A percentile compares a stretch with the other conserved stretches of the same genome.
Evolutionary conservation across 495 filamentous ascomycete species (phyloP).

Genomic region (Hyphodiscus hymeniophilus): DNA sequence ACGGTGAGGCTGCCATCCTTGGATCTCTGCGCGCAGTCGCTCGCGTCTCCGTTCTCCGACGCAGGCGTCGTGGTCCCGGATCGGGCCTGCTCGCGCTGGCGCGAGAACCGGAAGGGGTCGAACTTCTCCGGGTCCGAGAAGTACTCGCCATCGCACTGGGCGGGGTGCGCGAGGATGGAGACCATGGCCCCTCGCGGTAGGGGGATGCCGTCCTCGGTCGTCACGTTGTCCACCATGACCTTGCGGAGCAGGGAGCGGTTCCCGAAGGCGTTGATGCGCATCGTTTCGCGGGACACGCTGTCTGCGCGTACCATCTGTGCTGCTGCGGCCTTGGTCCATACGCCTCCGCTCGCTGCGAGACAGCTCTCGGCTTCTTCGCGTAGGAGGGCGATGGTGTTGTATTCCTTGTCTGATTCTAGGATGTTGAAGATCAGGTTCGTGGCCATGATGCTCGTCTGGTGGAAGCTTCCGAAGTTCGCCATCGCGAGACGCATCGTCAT

Average conservation of each 20-base stretch:
- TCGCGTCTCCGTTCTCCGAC: not conserved
- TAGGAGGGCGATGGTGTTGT: slow-evolving; percentile 28
- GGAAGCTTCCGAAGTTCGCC: slow-evolving; percentile 25
- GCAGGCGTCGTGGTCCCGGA: not conserved
- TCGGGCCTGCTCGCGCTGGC: slow-evolving; percentile 8
- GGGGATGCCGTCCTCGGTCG: slow-evolving; percentile 25
- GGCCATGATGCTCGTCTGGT: slow-evolving; percentile 20
- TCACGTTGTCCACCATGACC: slow-evolving; percentile 20
- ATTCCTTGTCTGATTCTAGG: slow-evolving; percentile 25
- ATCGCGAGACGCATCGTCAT: slow-evolving; percentile 23
- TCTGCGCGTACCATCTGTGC: slow-evolving; percentile 28
- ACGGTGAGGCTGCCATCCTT: not conserved
- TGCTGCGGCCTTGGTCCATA: slow-evolving; percentile 28
- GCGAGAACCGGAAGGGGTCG: slow-evolving; percentile 31
- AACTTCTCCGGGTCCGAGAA: slow-evolving; percentile 26
- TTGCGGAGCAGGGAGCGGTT: slow-evolving; percentile 26
- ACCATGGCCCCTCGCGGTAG: slow-evolving; percentile 26
- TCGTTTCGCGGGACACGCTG: slow-evolving; percentile 33
- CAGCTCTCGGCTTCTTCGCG: slow-evolving; percentile 25
- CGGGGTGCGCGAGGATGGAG: slow-evolving; percentile 23
- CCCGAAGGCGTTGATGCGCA: slow-evolving; percentile 29
- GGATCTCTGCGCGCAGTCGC: not conserved
- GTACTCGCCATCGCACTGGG: slow-evolving; percentile 25
- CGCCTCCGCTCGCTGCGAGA: slow-evolving; percentile 6
- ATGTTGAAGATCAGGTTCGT: slow-evolving; percentile 27